These are phyloP conservation scores for Trichoderma reesei DNA, from an alignment of 495 filamentous ascomycete genomes.

Conservation along the genomic window DNA sequence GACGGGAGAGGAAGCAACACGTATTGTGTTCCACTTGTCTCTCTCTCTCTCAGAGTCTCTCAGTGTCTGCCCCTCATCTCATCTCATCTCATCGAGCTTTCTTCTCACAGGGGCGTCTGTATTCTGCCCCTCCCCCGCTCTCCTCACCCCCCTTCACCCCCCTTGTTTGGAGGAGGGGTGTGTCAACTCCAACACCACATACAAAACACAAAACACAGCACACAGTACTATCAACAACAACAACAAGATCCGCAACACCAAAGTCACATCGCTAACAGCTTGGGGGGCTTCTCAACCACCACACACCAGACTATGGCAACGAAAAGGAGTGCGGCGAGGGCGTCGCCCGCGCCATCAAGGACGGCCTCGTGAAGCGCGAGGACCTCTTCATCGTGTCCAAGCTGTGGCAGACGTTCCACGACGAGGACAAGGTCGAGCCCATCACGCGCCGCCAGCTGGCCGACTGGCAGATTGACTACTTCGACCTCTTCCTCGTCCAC, in stretches of 20 bases:
- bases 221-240: no score
- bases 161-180: no score
- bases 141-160: no score
- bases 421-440: constrained; percentile 59
- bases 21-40: not conserved
- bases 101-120: no score
- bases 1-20: not conserved
- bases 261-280: no score
- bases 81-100: no score
- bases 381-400: constrained; percentile 91
- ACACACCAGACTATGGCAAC: constrained; percentile 89
- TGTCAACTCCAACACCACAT: no score
- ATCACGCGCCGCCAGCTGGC: constrained; percentile 62
- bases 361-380: constrained; percentile 74
- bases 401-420: constrained; percentile 87
- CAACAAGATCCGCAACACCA: no score
- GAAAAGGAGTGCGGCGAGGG: constrained; percentile 77
- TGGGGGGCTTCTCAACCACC: no score
- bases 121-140: no score
- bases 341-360: constrained; percentile 75
- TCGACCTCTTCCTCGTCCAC: constrained; percentile 75
- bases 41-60: not conserved
- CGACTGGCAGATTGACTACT: constrained; percentile 79
- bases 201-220: no score
- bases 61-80: no score